These are phyloP conservation scores for Acanthamoeba royreba DNA, from an alignment of 208 protist genomes.

Conservation along the genomic window DNA sequence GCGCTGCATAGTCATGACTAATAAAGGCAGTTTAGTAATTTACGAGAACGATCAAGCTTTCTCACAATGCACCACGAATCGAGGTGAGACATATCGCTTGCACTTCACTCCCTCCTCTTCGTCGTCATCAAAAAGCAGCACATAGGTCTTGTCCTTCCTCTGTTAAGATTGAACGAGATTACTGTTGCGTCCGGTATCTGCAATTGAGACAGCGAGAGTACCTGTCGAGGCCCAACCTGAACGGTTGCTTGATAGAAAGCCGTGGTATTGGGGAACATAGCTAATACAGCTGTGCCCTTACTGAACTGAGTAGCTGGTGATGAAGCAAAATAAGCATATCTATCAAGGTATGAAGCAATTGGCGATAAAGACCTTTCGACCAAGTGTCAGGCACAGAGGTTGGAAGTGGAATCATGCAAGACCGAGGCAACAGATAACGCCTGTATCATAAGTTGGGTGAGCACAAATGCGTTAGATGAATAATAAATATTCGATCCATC, in stretches of 20 bases:
- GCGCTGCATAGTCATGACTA: no score
- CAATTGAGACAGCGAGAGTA: background rate
- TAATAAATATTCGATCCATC: background rate
- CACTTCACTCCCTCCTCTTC: constrained; percentile 28
- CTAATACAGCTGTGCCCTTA: constrained; percentile 8
- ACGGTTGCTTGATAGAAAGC: constrained; percentile 35
- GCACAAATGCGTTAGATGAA: background rate
- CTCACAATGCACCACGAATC: constrained; percentile 39
- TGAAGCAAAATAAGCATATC: background rate
- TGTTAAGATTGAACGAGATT: background rate
- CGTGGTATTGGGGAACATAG: constrained; percentile 37
- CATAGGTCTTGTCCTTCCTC: constrained; percentile 45
- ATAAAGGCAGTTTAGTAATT: no score
- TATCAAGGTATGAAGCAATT: background rate
- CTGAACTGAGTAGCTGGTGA: constrained; percentile 33
- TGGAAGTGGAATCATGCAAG: background rate
- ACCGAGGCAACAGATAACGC: background rate
- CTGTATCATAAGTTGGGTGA: background rate
- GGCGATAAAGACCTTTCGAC: background rate
- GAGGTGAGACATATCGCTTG: constrained; percentile 31
- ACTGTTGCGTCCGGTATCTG: background rate
- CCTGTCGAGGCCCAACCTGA: constrained; percentile 1
- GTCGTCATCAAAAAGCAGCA: constrained; percentile 40
- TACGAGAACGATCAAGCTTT: no score
- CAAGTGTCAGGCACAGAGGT: constrained; percentile 5